Conservation (phyloP, 306 rosid species). For the Cicer bijugum region DNA sequence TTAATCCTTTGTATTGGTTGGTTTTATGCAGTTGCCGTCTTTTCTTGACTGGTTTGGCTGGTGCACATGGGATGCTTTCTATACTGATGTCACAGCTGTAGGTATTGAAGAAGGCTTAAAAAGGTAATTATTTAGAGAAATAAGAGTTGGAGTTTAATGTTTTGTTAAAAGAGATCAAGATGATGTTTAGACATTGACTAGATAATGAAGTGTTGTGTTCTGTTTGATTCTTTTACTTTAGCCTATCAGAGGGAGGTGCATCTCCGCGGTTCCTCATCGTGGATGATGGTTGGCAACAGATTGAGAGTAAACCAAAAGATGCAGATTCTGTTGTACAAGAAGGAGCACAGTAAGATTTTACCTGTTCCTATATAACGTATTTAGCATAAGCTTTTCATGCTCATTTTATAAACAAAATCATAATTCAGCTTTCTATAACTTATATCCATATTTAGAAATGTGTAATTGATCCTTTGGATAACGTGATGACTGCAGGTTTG, state of each 20-base stretch:
- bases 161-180: not conserved
- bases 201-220: conserved; percentile 22
- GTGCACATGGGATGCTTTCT: conserved; percentile 99
- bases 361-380: not conserved
- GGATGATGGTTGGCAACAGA: conserved; percentile 65
- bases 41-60: conserved; percentile 97
- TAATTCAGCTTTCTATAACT: not conserved
- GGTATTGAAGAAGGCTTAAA: conserved; percentile 83
- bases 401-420: not conserved
- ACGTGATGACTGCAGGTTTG: conserved; percentile 4
- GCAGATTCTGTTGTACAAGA: conserved; percentile 10
- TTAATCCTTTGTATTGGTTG: not conserved
- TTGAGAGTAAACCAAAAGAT: conserved; percentile 61
- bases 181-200: conserved; percentile 3
- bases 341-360: conserved; percentile 27
- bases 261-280: conserved; percentile 85
- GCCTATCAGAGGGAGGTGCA: conserved; percentile 78
- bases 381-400: not conserved
- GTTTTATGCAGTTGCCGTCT: conserved; percentile 64
- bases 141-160: not conserved
- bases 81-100: conserved; percentile 94
- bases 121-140: conserved; percentile 57
- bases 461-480: not conserved
- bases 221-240: conserved; percentile 49
- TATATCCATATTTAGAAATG: not conserved